Base-by-base conservation (phyloP, 352 stramenopile genomes). In the Pythium pyrilobum region DNA sequence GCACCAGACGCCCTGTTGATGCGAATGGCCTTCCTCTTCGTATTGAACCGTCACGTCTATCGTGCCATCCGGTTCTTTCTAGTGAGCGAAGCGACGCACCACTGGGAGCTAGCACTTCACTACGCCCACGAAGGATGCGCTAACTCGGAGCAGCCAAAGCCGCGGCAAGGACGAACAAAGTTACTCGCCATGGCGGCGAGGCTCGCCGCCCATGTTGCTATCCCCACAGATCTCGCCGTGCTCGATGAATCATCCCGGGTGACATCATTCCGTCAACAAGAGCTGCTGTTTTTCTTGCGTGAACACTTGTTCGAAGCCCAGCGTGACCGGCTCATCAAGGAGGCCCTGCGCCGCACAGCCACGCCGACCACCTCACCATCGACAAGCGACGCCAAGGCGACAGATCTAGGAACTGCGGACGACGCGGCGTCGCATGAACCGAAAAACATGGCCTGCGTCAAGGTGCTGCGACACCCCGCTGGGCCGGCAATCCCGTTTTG, bases 1-100 rank as follows among this genome's bases (percentile, higher is more conserved):
- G 1, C 9, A 13, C 47, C 24, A 13, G 39, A 57, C 16, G 37
- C 36, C 0, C 58, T 64, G n/a, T 24, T 82, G 0, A 53, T 59
- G 39, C 66, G 74, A 0, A 64, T 82, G 13, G 52, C 61, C 13
- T 24, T 77, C 23, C 52, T 87, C 10, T 38, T 85, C 25, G 50
- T 71, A 16, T 34, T 82, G 10, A 87, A 87, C 29, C 64, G 66
- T 7, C 72, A 64, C 41, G 40, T 78, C 5, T 79, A 69, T 34
- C 66, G 56, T 36, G 47, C 71, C 9, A 38, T 73, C 43, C 77
- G 72, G 1, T 29, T 84, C 25, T 50, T 72, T 4, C 46, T 85
- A 3, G 10, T 8, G 11, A 20, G 28, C 9, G 25, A 31, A 6
- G n/a, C 37, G 4, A 18, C 62, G 16, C 13, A 16, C 5, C 25